Evolutionary conservation across 345 rosid species (phyloP).

Genomic region (Citrus mangshanensis): DNA sequence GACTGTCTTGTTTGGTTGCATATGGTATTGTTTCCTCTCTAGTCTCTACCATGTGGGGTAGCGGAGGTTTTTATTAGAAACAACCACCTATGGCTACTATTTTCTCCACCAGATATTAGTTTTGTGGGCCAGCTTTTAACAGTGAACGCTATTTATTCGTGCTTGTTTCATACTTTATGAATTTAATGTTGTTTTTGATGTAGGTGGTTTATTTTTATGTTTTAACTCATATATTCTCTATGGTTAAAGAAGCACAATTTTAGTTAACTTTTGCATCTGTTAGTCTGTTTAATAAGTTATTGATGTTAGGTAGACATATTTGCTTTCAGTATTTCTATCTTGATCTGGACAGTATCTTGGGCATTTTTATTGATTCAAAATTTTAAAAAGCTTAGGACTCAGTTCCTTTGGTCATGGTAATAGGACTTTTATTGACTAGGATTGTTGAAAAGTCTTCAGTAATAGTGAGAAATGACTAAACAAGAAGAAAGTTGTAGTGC

Average conservation of each 20-base stretch:
- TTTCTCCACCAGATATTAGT: conserved; percentile 17
- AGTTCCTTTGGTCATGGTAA: neutral
- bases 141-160: conserved; percentile 8
- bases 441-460: neutral
- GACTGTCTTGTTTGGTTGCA: conserved; percentile 25
- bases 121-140: conserved; percentile 24
- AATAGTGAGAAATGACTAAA: neutral
- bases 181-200: neutral
- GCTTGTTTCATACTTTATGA: neutral
- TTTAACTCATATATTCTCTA: neutral
- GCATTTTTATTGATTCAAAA: neutral
- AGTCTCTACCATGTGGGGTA: conserved; percentile 23
- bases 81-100: conserved; percentile 11
- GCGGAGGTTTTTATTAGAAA: conserved; percentile 8
- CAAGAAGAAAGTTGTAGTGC: neutral
- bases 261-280: neutral
- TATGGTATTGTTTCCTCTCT: conserved; percentile 21
- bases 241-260: neutral
- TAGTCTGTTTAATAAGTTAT: neutral
- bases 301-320: neutral
- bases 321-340: neutral
- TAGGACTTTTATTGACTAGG: neutral
- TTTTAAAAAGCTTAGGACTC: neutral
- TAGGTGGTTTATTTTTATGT: neutral
- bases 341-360: neutral